Evolutionary conservation across 2,329 filamentous ascomycete genomes (phyloP), one percentile per base, ranked within the genome.

Genomic region (Sclerotinia nivalis): DNA sequence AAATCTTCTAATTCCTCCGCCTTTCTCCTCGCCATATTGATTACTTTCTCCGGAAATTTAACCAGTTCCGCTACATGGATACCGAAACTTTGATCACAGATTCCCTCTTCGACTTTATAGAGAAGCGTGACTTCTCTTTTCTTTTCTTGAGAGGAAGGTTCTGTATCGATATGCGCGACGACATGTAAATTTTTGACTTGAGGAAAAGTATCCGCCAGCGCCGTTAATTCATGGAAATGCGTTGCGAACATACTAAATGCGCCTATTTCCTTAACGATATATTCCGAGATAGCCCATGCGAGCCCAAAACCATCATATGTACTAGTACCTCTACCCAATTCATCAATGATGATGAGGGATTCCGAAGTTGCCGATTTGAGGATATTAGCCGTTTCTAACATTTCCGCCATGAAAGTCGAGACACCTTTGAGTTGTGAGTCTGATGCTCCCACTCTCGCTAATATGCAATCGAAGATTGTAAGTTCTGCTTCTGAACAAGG

Each of bases 351-450:
- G 82, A 99, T 98, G 67, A 99, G 87, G 6, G 93, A 97, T 79
- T 99, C 96, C 45, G 91, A 89, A 0, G 96, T 99, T 2, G 96
- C 96, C 0, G 93, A 96, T 82, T 98, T 98, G 78, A 99, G 89
- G 74, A 99, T 99, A 79, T 98, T 98, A 74, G 96, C 93, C 1
- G 96, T 99, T 80, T 99, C 96, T 31, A 99, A 87, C 96, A 99
- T 99, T 82, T 99, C 96, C 1, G 96, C 96, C 96, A 99, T 99
- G 81, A 99, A 99, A 0, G 96, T 99, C 4, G 93, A 97, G 2
- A 99, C 96, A 49, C 96, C 96, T 82, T 98, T 98, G 73, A 99
- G 90, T 80, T 98, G 96, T 9, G 93, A 97, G 81, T 99, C 96
- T 75, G 92, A 96, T 9, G 96, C 96, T 55, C 96, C 96, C 0